These are phyloP conservation scores for Periconia sp. DNA, from an alignment of 2,329 filamentous ascomycete genomes.

Conservation along the genomic window DNA sequence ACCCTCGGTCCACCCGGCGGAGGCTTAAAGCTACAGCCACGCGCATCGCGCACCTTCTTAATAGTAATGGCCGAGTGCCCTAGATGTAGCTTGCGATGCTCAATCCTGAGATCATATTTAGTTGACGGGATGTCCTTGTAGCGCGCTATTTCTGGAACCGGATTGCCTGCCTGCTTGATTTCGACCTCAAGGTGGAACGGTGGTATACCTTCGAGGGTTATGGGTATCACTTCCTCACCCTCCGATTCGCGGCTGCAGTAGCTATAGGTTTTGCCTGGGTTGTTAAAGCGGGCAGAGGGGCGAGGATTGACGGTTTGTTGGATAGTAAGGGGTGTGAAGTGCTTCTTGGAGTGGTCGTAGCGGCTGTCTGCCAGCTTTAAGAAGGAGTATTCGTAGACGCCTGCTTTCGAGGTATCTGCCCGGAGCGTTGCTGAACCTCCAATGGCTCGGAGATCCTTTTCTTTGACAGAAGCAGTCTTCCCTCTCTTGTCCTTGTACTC, in stretches of 20 bases:
- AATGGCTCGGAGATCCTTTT: slow-evolving; percentile 77
- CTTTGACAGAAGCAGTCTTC: slow-evolving; percentile 62
- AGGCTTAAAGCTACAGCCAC: slow-evolving; percentile 82
- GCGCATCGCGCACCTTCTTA: slow-evolving; percentile 84
- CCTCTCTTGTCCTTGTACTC: slow-evolving; percentile 71
- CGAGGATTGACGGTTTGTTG: slow-evolving; percentile 85
- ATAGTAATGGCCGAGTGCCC: slow-evolving; percentile 91
- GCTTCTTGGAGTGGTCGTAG: slow-evolving; percentile 75
- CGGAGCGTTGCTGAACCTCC: slow-evolving; percentile 77
- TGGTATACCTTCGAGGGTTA: slow-evolving; percentile 79
- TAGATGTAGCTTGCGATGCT: slow-evolving; percentile 80
- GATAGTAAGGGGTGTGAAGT: slow-evolving; percentile 71
- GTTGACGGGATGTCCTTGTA: slow-evolving; percentile 79
- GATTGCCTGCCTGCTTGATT: slow-evolving; percentile 86
- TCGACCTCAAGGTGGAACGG: slow-evolving; percentile 92
- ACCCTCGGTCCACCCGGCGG: slow-evolving; percentile 72
- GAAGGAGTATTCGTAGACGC: slow-evolving; percentile 86
- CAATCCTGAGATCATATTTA: slow-evolving; percentile 80
- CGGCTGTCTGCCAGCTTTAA: slow-evolving; percentile 81
- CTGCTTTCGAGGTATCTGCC: slow-evolving; percentile 85
- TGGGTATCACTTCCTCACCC: slow-evolving; percentile 85
- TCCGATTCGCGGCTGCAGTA: slow-evolving; percentile 87
- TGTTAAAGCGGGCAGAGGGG: slow-evolving; percentile 80
- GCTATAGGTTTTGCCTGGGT: slow-evolving; percentile 91
- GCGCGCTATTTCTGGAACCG: slow-evolving; percentile 78